Evolutionary conservation across 768 basidiomycete genomes (phyloP).

Genomic region (Tricholoma sp.): DNA sequence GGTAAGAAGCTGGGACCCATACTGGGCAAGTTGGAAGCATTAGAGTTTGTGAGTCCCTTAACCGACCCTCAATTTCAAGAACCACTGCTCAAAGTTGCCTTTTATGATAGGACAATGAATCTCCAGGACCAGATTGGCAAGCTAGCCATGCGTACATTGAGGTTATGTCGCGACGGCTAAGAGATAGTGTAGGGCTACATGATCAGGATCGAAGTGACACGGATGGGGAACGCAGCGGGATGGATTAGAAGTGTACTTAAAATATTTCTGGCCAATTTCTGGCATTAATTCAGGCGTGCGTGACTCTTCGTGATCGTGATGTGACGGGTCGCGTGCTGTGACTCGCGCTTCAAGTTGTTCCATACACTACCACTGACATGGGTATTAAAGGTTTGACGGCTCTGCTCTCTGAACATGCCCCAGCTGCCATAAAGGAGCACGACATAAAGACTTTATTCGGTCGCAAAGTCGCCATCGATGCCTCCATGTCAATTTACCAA

Average conservation of each 20-base stretch:
- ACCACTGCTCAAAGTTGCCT: neutral
- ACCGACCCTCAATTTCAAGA: neutral
- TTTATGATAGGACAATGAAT: constrained; percentile 34
- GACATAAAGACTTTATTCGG: constrained; percentile 98
- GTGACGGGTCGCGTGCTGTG: constrained; percentile 3
- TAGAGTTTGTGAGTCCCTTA: constrained; percentile 33
- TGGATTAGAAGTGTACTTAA: neutral
- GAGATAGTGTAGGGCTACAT: constrained; percentile 57
- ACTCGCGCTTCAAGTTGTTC: neutral
- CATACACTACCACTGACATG: constrained; percentile 43
- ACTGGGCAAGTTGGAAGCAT: constrained; percentile 45
- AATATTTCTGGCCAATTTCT: too few relatives aligned
- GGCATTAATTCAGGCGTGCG: too few relatives aligned
- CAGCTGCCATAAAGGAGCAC: constrained; percentile 82
- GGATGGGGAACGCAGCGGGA: neutral
- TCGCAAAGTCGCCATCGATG: constrained; percentile 97
- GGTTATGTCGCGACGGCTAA: constrained; percentile 67
- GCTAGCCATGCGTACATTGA: constrained; percentile 68
- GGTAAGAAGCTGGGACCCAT: constrained; percentile 49
- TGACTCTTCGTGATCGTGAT: neutral
- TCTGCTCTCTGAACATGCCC: constrained; percentile 86
- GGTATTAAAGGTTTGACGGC: constrained; percentile 96
- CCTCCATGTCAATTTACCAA: constrained; percentile 95
- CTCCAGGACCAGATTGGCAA: constrained; percentile 49
- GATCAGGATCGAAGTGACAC: constrained; percentile 20